A percentile compares a stretch with the other conserved stretches of the same genome.
Evolutionary conservation across 1,284 basidiomycete species (phyloP).

Genomic region (Ceratobasidium sp.): DNA sequence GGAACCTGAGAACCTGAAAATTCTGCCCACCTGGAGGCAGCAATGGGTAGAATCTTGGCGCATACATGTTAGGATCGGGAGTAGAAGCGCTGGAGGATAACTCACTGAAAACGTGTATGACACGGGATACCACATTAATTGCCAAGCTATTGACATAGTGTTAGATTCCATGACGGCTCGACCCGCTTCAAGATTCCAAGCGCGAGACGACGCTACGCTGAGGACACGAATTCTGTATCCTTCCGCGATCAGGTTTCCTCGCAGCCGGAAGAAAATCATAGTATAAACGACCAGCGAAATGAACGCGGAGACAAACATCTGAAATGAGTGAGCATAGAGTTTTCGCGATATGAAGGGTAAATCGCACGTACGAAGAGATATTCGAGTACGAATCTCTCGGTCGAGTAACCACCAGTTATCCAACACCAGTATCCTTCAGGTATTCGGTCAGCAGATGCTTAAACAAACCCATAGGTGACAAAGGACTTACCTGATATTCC

Average conservation of each 20-base stretch:
- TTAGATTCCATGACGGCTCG: conserved; percentile 44
- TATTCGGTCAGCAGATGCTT: conserved; percentile 1
- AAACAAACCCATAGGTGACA: conserved; percentile 14
- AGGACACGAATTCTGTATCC: conserved; percentile 55
- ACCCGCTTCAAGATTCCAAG: conserved; percentile 41
- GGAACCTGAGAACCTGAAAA: conserved; percentile 48
- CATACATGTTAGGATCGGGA: neutral
- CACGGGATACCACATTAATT: conserved; percentile 51
- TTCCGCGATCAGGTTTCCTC: conserved; percentile 55
- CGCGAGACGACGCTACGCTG: conserved; percentile 21
- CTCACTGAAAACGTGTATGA: conserved; percentile 49
- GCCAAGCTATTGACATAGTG: conserved; percentile 41
- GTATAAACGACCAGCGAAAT: conserved; percentile 55
- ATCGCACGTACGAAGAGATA: conserved; percentile 55
- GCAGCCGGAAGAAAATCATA: conserved; percentile 56
- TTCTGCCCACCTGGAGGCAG: conserved; percentile 31
- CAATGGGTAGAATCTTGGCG: conserved; percentile 25
- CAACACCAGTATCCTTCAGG: conserved; percentile 59
- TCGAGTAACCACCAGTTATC: conserved; percentile 54
- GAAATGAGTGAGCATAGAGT: neutral
- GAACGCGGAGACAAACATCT: conserved; percentile 56
- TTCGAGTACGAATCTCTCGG: conserved; percentile 55
- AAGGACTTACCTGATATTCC: conserved; percentile 53
- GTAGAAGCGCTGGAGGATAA: neutral
- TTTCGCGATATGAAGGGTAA: neutral